phyloP scores from a whole-genome alignment of 202 grass and related monocot species.

The Sporobolus alterniflorus region DNA sequence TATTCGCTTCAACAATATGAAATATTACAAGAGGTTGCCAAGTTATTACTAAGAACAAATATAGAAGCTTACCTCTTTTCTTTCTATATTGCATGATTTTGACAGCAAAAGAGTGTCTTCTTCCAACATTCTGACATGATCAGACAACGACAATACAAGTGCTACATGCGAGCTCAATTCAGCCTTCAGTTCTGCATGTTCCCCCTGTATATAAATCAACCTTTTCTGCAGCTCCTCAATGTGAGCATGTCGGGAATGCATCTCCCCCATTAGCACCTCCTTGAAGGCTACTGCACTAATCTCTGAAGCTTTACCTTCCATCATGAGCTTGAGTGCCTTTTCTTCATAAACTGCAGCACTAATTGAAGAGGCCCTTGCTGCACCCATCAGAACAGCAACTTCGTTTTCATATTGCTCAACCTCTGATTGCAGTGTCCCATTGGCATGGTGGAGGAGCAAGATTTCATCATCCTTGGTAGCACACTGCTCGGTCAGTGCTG shows the following conservation, averaged over 20 bases:
- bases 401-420: slow-evolving; percentile 57
- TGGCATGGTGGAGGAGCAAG: slow-evolving; percentile 48
- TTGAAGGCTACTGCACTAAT: slow-evolving; percentile 46
- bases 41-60: background rate
- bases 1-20: background rate
- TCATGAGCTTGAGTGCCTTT: slow-evolving; percentile 57
- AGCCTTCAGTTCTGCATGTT: slow-evolving; percentile 67
- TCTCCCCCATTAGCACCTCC: slow-evolving; percentile 48
- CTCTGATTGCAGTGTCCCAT: slow-evolving; percentile 51
- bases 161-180: slow-evolving; percentile 50
- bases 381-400: slow-evolving; percentile 57
- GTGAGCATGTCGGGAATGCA: slow-evolving; percentile 46
- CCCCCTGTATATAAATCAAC: slow-evolving; percentile 45
- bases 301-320: slow-evolving; percentile 62
- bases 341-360: slow-evolving; percentile 72
- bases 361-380: slow-evolving; percentile 52
- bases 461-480: slow-evolving; percentile 51
- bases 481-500: slow-evolving; percentile 36
- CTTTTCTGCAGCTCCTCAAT: slow-evolving; percentile 56
- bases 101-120: slow-evolving; percentile 51
- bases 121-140: slow-evolving; percentile 66
- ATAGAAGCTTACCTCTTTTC: slow-evolving; percentile 51
- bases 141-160: slow-evolving; percentile 55
- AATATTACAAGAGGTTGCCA: background rate
- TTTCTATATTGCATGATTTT: slow-evolving; percentile 35